Evolutionary conservation across 495 filamentous ascomycete species (phyloP), one percentile per base, ranked within the genome.

Genomic region (Penicillium daleae): DNA sequence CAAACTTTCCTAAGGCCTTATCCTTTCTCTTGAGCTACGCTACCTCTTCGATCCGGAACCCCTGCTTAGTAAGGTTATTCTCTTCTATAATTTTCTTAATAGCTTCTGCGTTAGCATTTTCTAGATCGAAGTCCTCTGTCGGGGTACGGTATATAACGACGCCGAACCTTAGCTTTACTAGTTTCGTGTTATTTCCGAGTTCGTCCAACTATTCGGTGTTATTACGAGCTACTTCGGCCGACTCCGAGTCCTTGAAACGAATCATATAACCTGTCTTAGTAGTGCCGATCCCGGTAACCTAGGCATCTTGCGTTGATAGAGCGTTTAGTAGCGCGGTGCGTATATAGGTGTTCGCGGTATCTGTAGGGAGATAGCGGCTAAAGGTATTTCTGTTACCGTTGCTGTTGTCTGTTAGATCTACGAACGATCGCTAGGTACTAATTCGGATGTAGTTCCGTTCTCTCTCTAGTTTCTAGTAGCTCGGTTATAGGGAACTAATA

Each of bases 51-150:
- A 75, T 73, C 0, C 56, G 49, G 61, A 66, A 71, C 1, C 64
- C 60, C 12, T 50, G 65, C 9, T 55, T 53, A 0, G 24, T 19
- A 5, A 73, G 60, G 5, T 70, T 49, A 22, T 75, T 75, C 1
- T 75, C 65, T 42, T 61, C 37, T 3, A 64, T 66, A 27, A 75
- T 69, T 22, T 71, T 73, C 33, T 68, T n/a, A 1, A 63, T 57
- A 13, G 24, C 66, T 19, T 65, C 17, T 8, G 55, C 42, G 52
- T 56, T 51, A 0, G 32, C 50, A 12, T n/a, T 50, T 12, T 68
- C 65, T 6, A 69, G 56, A 27, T 67, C 42, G 35, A 70, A 64
- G 19, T 66, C 66, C 54, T 72, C 56, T 9, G 65, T 73, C 0
- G 66, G 71, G 13, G 64, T 63, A 8, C 57, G 62, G 57, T 75